phyloP scores from a whole-genome alignment of 1,284 basidiomycete species.

The Crocinoboletus sp. region DNA sequence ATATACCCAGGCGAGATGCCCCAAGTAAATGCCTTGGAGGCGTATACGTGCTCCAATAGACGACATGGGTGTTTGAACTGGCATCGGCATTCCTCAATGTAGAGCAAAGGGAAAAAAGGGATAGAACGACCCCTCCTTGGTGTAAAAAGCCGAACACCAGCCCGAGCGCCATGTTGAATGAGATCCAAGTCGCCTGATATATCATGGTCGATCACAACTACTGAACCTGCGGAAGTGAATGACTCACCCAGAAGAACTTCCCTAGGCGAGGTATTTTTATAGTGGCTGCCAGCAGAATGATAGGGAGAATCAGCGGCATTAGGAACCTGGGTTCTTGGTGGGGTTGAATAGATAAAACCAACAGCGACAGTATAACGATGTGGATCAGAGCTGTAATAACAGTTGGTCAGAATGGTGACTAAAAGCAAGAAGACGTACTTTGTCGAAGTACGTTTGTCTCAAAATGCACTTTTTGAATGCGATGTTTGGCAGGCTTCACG shows the following conservation, averaged over 20 bases:
- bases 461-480: slow-evolving; percentile 8
- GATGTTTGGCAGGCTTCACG: neutral
- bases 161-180: slow-evolving; percentile 30
- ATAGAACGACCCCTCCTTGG: slow-evolving; percentile 40
- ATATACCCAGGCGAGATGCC: slow-evolving; percentile 24
- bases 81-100: slow-evolving; percentile 7
- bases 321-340: slow-evolving; percentile 43
- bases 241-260: slow-evolving; percentile 34
- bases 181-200: slow-evolving; percentile 29
- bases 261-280: slow-evolving; percentile 26
- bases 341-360: slow-evolving; percentile 34
- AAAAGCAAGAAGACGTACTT: slow-evolving; percentile 15
- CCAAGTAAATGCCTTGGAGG: slow-evolving; percentile 37
- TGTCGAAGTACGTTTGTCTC: slow-evolving; percentile 15
- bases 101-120: slow-evolving; percentile 34
- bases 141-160: slow-evolving; percentile 38
- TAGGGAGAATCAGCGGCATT: slow-evolving; percentile 34
- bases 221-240: neutral
- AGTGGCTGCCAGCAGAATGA: slow-evolving; percentile 30
- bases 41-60: slow-evolving; percentile 42
- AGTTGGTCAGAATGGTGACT: slow-evolving; percentile 3
- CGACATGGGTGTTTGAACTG: slow-evolving; percentile 17
- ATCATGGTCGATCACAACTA: neutral
- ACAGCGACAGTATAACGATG: slow-evolving; percentile 29
- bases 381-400: slow-evolving; percentile 28